Base-by-base conservation (phyloP, 192 early-diverging fungal genomes). In the Entomortierella beljakovae region DNA sequence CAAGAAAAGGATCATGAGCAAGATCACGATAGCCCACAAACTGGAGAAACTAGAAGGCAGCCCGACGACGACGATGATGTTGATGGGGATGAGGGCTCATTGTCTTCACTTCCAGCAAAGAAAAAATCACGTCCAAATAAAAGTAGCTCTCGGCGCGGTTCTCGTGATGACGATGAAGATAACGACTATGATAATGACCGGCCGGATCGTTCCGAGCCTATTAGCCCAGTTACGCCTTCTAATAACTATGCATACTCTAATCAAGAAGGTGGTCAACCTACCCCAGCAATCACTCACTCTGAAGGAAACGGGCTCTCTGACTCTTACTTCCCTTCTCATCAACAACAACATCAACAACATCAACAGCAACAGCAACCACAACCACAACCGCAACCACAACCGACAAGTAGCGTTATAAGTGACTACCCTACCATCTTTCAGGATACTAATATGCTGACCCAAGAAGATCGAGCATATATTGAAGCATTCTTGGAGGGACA, bases 361-460 rank as follows among this genome's bases (percentile, higher is more conserved):
- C 59, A 49, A 23, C 55, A 70, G 29, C 32, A 25, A 7, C 46
- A 52, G 31, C 49, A 42, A n/a, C n/a, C n/a, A n/a, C n/a, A n/a
- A n/a, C n/a, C n/a, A n/a, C n/a, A n/a, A n/a, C n/a, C n/a, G n/a
- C n/a, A 26, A 37, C 40, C 8, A 59, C 66, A 63, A 25, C 13
- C 32, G 50, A 22, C 25, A 18, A 32, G 57, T 23, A 57, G 31
- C 20, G 59, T 51, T n/a, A 16, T 58, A 6, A 35, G 22, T n/a
- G 73, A 77, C 10, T 46, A 79, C 25, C 66, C 75, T 20, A 79
- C 64, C 6, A 54, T 79, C 31, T 79, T 79, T 33, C 75, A 79
- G 57, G 49, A 79, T 48, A 79, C 64, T 7, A 79, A 79, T 54
- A 56, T 69, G 6, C 43, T 79, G 34, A 69, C 66, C 15, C 11